phyloP scores from a whole-genome alignment of 192 early-diverging fungal genomes.

The Coemansia erecta region DNA sequence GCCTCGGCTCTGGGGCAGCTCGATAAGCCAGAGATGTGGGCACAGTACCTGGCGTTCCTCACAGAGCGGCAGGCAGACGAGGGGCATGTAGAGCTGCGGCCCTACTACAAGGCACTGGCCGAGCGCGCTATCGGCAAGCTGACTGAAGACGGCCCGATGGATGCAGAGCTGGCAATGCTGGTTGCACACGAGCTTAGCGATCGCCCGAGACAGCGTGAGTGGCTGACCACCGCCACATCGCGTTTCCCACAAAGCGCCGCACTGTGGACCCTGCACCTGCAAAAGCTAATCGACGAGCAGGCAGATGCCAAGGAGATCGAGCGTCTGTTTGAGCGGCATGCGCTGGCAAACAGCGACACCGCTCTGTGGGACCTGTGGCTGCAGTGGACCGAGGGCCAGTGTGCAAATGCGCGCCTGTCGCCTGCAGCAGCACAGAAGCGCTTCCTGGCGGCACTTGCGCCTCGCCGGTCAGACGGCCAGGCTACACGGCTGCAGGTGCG shows the following conservation, averaged over 20 bases:
- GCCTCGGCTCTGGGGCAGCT: slow-evolving; percentile 47
- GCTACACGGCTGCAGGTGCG: slow-evolving; percentile 55
- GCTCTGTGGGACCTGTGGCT: slow-evolving; percentile 47
- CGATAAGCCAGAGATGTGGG: slow-evolving; percentile 57
- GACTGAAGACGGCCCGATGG: too few species aligned
- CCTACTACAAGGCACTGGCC: background rate
- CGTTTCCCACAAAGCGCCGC: slow-evolving; percentile 25
- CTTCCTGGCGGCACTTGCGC: too few species aligned
- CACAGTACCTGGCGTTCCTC: slow-evolving; percentile 64
- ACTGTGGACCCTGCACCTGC: slow-evolving; percentile 33
- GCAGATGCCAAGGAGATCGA: slow-evolving; percentile 28
- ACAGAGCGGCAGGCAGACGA: slow-evolving; percentile 55
- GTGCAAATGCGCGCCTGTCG: background rate
- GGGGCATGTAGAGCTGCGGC: too few species aligned
- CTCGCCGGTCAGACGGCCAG: slow-evolving; percentile 53
- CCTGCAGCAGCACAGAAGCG: too few species aligned
- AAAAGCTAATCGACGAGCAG: slow-evolving; percentile 1
- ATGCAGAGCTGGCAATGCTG: slow-evolving; percentile 14
- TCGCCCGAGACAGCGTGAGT: background rate
- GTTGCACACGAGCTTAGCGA: background rate
- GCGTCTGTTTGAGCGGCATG: slow-evolving; percentile 48
- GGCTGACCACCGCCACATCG: slow-evolving; percentile 25
- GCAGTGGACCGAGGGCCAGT: slow-evolving; percentile 38
- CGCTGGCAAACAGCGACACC: slow-evolving; percentile 23
- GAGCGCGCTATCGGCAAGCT: background rate